These are phyloP conservation scores for Eruca vesicaria DNA, from an alignment of 441 rosid genomes.

Conservation along the genomic window DNA sequence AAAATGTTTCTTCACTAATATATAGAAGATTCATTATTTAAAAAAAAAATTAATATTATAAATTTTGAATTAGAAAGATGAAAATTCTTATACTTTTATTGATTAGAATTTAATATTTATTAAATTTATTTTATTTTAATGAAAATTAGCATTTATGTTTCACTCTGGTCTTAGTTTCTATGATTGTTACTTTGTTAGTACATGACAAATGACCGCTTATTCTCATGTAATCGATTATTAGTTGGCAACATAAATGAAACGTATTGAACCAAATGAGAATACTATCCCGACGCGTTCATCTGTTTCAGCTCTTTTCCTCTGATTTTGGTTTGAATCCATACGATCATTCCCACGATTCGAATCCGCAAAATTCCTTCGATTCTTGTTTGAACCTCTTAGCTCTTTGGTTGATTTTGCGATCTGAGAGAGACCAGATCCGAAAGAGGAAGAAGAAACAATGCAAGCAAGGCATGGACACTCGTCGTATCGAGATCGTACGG, in stretches of 20 bases:
- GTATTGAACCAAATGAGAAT: neutral
- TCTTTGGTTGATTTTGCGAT: neutral
- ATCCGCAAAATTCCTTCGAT: neutral
- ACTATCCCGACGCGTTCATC: conserved; percentile 6
- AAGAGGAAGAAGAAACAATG: conserved; percentile 28
- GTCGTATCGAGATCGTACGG: conserved; percentile 61
- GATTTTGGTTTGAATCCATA: neutral
- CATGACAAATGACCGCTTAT: neutral
- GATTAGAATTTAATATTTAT: too few relatives aligned
- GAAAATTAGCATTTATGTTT: too few relatives aligned
- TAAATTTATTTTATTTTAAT: too few relatives aligned
- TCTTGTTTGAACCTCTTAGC: neutral
- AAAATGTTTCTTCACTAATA: too few relatives aligned
- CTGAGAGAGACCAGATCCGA: conserved; percentile 28
- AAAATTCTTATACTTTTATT: too few relatives aligned
- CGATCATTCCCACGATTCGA: neutral
- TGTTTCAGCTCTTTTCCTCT: conserved; percentile 14
- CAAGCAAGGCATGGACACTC: conserved; percentile 46
- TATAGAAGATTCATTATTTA: too few relatives aligned
- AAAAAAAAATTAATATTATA: too few relatives aligned
- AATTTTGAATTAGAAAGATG: too few relatives aligned
- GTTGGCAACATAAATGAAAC: neutral
- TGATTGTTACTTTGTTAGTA: too few relatives aligned
- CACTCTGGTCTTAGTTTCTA: too few relatives aligned
- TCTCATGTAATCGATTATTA: neutral